These are phyloP conservation scores for Penicillium nordicum DNA, from an alignment of 2,329 filamentous ascomycete species.

Conservation along the genomic window DNA sequence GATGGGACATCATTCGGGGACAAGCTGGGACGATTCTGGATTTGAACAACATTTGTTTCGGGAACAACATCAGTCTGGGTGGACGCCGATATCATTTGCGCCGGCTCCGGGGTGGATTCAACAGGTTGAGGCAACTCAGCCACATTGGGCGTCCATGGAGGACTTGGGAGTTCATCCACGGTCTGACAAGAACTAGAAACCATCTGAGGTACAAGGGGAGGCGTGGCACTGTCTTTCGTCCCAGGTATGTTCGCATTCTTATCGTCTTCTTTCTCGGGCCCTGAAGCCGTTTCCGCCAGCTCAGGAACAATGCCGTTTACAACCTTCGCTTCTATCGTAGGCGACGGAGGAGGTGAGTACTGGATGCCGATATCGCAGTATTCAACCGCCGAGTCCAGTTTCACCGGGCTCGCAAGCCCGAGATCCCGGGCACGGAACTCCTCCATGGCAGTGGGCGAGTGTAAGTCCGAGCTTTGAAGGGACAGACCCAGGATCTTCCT, in stretches of 20 bases:
- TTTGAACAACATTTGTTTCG: constrained; percentile 11
- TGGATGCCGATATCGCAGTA: constrained; percentile 79
- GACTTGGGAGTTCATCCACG: constrained; percentile 35
- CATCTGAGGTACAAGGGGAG: constrained; percentile 36
- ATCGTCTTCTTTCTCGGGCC: neutral
- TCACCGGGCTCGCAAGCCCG: constrained; percentile 48
- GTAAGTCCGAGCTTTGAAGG: constrained; percentile 29
- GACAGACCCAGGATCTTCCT: constrained; percentile 47
- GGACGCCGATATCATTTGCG: constrained; percentile 27
- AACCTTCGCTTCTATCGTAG: constrained; percentile 36
- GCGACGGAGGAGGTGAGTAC: constrained; percentile 78
- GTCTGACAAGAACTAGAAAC: constrained; percentile 46
- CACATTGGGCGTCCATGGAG: constrained; percentile 35
- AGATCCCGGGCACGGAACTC: constrained; percentile 22
- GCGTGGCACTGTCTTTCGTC: constrained; percentile 30
- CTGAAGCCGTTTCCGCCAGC: constrained; percentile 17
- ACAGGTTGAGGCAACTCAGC: constrained; percentile 17
- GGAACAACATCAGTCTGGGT: constrained; percentile 36
- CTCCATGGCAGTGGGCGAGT: constrained; percentile 25
- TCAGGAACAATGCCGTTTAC: constrained; percentile 18
- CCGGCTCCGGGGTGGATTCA: constrained; percentile 6
- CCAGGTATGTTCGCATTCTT: neutral
- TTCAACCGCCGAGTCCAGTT: constrained; percentile 44
- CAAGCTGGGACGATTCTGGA: constrained; percentile 10
- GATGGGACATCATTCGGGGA: constrained; percentile 14